phyloP scores from a whole-genome alignment of 2,329 filamentous ascomycete species.

The Ophiostoma sp. region DNA sequence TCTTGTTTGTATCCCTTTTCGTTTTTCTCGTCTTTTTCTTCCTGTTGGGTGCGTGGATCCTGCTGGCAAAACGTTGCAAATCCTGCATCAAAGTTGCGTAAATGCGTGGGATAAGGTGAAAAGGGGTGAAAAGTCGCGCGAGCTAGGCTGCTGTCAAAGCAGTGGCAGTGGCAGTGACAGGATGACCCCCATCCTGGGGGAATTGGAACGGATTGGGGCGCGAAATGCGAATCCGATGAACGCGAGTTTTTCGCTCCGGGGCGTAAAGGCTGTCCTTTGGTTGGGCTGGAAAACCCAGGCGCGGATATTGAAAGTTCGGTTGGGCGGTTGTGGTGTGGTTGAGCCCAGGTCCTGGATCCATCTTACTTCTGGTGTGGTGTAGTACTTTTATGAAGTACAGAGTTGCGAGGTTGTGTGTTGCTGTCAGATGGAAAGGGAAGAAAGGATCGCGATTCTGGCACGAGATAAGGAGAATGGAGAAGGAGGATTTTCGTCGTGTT shows the following conservation, averaged over 20 bases:
- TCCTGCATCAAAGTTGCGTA: not conserved
- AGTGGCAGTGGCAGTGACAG: not conserved
- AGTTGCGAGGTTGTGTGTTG: not conserved
- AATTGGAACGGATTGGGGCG: not conserved
- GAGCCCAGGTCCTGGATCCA: not conserved
- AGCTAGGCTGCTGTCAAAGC: constrained; percentile 5
- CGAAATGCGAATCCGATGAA: not conserved
- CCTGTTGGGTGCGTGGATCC: not conserved
- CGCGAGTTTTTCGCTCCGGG: not conserved
- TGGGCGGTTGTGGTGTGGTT: not conserved
- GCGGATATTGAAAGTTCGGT: not conserved
- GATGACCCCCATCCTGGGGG: not conserved
- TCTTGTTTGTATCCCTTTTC: not conserved
- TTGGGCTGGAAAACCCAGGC: not conserved
- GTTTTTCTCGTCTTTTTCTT: not conserved
- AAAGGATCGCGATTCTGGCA: not conserved
- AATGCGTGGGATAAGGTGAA: not conserved
- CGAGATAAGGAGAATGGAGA: not conserved
- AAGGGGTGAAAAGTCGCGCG: not conserved
- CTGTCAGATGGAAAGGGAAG: not conserved
- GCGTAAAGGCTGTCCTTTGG: not conserved
- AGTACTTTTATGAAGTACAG: not conserved
- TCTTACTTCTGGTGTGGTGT: not conserved
- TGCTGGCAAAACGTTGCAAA: not conserved
- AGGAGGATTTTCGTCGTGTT: not conserved